Percentiles rank a stretch among this genome's conserved stretches.
Conservation (phyloP, 78 protist species). For the Chrysochromulina parva region DNA sequence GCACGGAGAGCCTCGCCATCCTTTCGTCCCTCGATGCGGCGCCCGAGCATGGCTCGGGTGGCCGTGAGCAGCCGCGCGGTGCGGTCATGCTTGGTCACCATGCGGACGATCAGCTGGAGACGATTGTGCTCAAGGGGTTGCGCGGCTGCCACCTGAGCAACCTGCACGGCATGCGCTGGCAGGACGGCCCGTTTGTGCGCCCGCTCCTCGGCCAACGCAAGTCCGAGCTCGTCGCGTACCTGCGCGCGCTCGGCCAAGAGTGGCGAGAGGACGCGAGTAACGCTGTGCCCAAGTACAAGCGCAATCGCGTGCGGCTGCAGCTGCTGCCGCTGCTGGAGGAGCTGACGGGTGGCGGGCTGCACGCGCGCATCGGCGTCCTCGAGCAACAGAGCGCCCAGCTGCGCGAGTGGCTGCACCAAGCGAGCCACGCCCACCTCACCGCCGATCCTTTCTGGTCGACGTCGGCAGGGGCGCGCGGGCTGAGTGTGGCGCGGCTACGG, state of each 20-base stretch:
- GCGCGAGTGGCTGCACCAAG: neutral
- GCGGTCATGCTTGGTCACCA: neutral
- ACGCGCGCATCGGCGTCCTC: neutral
- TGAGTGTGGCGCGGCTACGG: too few relatives aligned
- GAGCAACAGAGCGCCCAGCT: neutral
- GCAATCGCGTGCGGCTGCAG: neutral
- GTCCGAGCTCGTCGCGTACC: neutral
- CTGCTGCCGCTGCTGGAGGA: constrained; percentile 1
- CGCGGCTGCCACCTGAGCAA: constrained; percentile 8
- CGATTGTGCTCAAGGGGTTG: neutral
- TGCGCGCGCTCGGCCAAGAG: neutral
- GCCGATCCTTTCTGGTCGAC: neutral
- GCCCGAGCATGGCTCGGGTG: neutral
- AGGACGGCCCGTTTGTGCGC: neutral
- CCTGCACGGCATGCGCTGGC: neutral
- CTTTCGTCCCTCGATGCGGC: too few relatives aligned
- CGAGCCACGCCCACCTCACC: neutral
- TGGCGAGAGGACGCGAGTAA: neutral
- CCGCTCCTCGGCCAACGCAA: neutral
- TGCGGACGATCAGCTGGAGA: neutral
- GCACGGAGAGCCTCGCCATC: neutral
- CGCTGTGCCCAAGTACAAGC: neutral
- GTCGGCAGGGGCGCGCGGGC: too few relatives aligned
- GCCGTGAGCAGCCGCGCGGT: neutral
- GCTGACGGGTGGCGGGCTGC: neutral